Percentiles rank a stretch among this genome's conserved stretches.
Evolutionary conservation across 108 stramenopile genomes (phyloP).

Genomic region (Bacterosira constricta): DNA sequence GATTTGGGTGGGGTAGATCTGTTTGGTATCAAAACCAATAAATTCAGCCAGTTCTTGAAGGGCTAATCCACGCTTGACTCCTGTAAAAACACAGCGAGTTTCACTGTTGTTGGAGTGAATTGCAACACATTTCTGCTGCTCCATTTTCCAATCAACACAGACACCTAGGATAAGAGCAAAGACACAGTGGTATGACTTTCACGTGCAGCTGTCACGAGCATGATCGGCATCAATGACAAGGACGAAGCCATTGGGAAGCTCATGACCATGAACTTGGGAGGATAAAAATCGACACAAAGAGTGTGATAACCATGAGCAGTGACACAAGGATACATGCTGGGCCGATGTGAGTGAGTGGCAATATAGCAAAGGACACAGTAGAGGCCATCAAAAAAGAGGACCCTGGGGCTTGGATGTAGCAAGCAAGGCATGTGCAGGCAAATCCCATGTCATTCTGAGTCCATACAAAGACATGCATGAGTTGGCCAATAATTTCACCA

Average conservation of each 20-base stretch:
- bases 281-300: too few relatives aligned
- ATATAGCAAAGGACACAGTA: not conserved
- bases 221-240: not conserved
- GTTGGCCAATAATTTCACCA: too few relatives aligned
- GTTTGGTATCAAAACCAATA: not conserved
- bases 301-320: not conserved
- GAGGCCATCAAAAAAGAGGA: conserved; percentile 1
- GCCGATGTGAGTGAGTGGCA: not conserved
- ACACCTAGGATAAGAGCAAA: not conserved
- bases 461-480: too few relatives aligned
- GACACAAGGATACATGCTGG: not conserved
- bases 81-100: too few relatives aligned
- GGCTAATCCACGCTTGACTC: too few relatives aligned
- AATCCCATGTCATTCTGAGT: not conserved
- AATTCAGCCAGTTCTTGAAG: too few relatives aligned
- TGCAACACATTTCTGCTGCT: too few relatives aligned
- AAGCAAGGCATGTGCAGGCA: not conserved
- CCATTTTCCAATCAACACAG: too few relatives aligned
- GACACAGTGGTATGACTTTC: not conserved
- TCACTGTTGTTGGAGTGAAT: too few relatives aligned
- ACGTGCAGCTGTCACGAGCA: too few relatives aligned
- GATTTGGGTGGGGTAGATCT: too few relatives aligned
- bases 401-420: not conserved
- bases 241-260: not conserved
- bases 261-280: not conserved